Evolutionary conservation across 1,284 basidiomycete genomes (phyloP).

Genomic region (Ceratobasidium sp.): DNA sequence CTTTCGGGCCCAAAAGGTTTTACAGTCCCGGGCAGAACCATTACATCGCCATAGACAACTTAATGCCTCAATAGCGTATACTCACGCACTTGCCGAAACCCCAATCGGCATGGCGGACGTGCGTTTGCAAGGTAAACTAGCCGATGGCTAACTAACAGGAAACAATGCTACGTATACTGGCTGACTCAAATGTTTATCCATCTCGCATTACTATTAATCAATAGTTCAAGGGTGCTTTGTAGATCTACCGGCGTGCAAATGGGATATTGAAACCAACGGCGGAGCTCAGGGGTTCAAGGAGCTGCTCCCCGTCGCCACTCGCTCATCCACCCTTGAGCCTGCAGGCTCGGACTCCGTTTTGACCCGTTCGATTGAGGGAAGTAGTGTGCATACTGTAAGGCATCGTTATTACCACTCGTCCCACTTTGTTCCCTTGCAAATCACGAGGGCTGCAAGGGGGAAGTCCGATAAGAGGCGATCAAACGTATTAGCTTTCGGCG

Average conservation of each 20-base stretch:
- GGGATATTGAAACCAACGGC: constrained; percentile 23
- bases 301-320: background rate
- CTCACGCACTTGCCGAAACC: no score
- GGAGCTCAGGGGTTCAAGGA: background rate
- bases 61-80: no score
- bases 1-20: no score
- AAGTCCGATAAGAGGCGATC: no score
- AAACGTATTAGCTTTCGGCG: no score
- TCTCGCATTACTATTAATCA: no score
- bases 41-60: no score
- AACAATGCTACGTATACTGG: constrained; percentile 11
- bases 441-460: no score
- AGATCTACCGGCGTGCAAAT: constrained; percentile 26
- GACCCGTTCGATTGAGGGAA: constrained; percentile 14
- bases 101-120: no score
- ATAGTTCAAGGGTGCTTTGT: constrained; percentile 4
- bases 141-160: background rate
- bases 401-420: constrained; percentile 29
- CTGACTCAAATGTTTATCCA: constrained; percentile 18
- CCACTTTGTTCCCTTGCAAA: constrained; percentile 9
- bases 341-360: constrained; percentile 34
- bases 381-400: background rate
- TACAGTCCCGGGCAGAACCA: no score
- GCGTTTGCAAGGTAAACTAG: no score
- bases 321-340: constrained; percentile 31